Base-by-base conservation (phyloP, 2,329 filamentous ascomycete species). In the Rhexocercosporidium sp. region DNA sequence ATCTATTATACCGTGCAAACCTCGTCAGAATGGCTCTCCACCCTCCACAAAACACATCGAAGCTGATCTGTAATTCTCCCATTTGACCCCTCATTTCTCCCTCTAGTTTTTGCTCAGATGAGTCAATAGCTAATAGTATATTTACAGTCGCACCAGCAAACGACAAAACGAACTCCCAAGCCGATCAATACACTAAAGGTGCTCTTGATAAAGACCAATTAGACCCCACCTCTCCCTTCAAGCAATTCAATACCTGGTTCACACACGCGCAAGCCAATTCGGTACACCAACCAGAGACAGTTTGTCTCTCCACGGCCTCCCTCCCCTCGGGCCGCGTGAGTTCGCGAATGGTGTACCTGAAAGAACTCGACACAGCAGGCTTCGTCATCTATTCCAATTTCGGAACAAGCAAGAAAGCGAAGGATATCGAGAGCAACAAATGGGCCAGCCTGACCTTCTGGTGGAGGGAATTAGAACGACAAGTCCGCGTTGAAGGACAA, bases 361-460 rank as follows among this genome's bases (percentile, higher is more conserved):
- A 99, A 81, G 96, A 98, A 83, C 88, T 98, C 27, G 94, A 98
- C 79, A 74, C 79, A 5, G 80, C 78, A 22, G 94, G 94, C 18
- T 99, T 96, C 80, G 93, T 98, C 51, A 85, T 99, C 59, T 99
- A 98, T 84, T 92, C 88, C 76, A 99, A 99, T 80, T 95, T 94
- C 82, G 94, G 88, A 68, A 96, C 92, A 0, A 92, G 89, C 67
- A 82, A 85, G 75, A 88, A 90, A 82, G 87, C 89, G 0, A 76
- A 81, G 59, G 93, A 97, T 77, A 81, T 96, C 7, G 84, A 82
- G 25, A 84, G 81, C 3, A 99, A 98, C 79, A 86, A 87, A 31
- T 90, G 91, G 81, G 95, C 92, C 0, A 89, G 89, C 57, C 83
- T 99, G 74, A 93, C 93, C 5, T 99, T 99, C 79, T 94, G 90